phyloP scores from a whole-genome alignment of 805 yeast species.

The Sugiyamaella smithiae region DNA sequence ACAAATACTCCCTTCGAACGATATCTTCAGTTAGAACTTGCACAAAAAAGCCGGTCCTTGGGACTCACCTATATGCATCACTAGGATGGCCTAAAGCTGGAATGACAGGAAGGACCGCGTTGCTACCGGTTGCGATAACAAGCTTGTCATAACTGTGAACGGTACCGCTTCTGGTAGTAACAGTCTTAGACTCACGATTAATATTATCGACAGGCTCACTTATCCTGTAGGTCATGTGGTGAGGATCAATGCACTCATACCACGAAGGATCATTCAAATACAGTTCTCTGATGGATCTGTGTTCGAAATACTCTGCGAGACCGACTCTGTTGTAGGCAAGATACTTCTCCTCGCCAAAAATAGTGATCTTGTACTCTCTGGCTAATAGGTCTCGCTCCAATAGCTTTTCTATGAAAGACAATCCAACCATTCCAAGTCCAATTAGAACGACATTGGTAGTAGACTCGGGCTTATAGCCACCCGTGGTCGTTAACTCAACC shows the following conservation, averaged over 20 bases:
- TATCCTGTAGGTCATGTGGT: slow-evolving; percentile 12
- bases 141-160: slow-evolving; percentile 4
- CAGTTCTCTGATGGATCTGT: slow-evolving; percentile 6
- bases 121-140: slow-evolving; percentile 11
- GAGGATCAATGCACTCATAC: slow-evolving; percentile 13
- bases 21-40: too few relatives aligned
- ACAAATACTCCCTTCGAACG: slow-evolving; percentile 7
- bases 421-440: slow-evolving; percentile 40
- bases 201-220: slow-evolving; percentile 6
- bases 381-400: slow-evolving; percentile 31
- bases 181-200: slow-evolving; percentile 5
- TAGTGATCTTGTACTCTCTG: slow-evolving; percentile 30
- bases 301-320: slow-evolving; percentile 9
- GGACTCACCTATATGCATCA: slow-evolving; percentile 5
- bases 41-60: too few relatives aligned
- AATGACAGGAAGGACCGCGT: slow-evolving; percentile 4
- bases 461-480: slow-evolving; percentile 2
- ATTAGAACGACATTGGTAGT: slow-evolving; percentile 33
- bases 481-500: slow-evolving; percentile 20
- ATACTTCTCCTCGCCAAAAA: slow-evolving; percentile 39
- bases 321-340: slow-evolving; percentile 41
- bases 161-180: slow-evolving; percentile 7
- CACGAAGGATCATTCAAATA: slow-evolving; percentile 12
- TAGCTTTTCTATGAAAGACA: slow-evolving; percentile 37
- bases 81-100: not conserved